Conservation (phyloP, 192 early-diverging fungal genomes). For the Chytriomyces sp. region DNA sequence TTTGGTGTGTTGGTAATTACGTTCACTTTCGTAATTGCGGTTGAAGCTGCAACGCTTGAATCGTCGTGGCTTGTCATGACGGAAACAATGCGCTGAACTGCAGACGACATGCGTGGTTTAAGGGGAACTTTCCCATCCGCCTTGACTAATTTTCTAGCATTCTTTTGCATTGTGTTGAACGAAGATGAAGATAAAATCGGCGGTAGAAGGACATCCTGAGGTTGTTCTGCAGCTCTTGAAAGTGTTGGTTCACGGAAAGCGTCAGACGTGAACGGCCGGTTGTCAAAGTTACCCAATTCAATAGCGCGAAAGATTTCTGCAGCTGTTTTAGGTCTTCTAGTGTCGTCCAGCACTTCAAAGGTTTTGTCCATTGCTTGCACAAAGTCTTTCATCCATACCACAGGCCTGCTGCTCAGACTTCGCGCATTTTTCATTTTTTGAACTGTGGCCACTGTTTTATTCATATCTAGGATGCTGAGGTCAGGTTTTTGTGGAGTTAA, state of each 20-base stretch:
- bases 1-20: background rate
- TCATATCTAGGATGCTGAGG: conserved; percentile 8
- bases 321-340: conserved; percentile 3
- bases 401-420: background rate
- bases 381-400: conserved; percentile 9
- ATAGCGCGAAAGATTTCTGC: background rate
- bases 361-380: background rate
- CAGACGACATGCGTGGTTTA: conserved; percentile 9
- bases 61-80: background rate
- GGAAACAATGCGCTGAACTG: background rate
- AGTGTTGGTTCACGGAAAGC: background rate
- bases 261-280: background rate
- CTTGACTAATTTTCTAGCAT: background rate
- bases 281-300: background rate
- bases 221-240: background rate
- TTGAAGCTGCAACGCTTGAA: background rate
- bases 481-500: background rate
- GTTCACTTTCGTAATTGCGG: background rate
- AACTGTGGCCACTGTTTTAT: background rate
- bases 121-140: background rate
- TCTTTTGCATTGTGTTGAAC: background rate
- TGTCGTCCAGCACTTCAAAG: background rate
- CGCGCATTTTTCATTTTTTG: background rate
- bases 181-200: background rate
- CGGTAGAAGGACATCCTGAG: background rate